Percentiles rank a stretch among this genome's conserved stretches.
phyloP scores from a whole-genome alignment of 2,329 filamentous ascomycete genomes.

The Clarireedia monteithiana region DNA sequence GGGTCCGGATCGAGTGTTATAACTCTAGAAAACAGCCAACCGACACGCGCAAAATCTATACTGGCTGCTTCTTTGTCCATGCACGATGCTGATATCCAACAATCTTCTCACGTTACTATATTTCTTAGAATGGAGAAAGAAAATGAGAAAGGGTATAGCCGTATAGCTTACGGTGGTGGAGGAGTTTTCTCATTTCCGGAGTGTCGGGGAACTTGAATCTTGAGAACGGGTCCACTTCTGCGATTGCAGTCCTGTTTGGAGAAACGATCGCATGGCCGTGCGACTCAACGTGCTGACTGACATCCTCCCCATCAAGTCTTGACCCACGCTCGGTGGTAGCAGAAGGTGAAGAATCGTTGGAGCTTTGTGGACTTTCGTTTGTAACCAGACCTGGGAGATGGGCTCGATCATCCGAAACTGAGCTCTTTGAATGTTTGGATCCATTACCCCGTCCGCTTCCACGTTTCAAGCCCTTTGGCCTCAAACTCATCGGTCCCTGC shows the following conservation, averaged over 20 bases:
- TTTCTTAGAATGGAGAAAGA: neutral
- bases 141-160: neutral
- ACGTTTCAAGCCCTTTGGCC: neutral
- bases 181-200: neutral
- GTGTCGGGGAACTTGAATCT: neutral
- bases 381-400: too few species aligned
- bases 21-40: slow-evolving; percentile 2
- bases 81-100: neutral
- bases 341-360: too few species aligned
- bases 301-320: neutral
- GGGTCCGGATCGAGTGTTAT: neutral
- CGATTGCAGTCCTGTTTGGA: neutral
- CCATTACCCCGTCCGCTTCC: neutral
- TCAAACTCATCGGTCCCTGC: neutral
- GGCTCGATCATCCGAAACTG: neutral
- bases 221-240: neutral
- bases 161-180: neutral
- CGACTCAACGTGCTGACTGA: neutral
- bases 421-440: neutral
- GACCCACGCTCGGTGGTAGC: neutral
- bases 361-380: too few species aligned
- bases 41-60: neutral
- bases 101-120: neutral
- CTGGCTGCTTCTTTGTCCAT: neutral
- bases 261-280: neutral